Percentiles rank a stretch among this genome's conserved stretches.
Evolutionary conservation across 2,329 filamentous ascomycete genomes (phyloP).

Genomic region (Colletotrichum sp.): DNA sequence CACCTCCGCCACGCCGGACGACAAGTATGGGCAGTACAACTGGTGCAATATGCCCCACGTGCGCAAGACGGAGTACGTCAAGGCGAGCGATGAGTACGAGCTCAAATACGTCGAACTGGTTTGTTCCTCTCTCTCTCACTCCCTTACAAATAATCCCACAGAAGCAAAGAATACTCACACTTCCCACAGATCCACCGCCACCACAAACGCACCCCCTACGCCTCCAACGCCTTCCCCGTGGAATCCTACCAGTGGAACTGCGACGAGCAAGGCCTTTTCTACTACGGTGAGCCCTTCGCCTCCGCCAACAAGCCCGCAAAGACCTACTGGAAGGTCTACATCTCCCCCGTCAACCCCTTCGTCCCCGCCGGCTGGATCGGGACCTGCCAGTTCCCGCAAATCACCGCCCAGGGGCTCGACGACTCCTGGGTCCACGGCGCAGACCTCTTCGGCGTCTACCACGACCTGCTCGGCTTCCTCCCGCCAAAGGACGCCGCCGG

Average conservation of each 20-base stretch:
- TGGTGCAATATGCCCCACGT: conserved; percentile 91
- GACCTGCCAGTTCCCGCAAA: conserved; percentile 82
- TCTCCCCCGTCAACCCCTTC: conserved; percentile 70
- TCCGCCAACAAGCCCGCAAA: conserved; percentile 50
- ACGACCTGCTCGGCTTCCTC: conserved; percentile 70
- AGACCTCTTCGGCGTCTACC: conserved; percentile 81
- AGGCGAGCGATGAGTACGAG: conserved; percentile 58
- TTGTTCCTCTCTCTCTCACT: conserved; percentile 27
- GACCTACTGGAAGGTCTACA: conserved; percentile 71
- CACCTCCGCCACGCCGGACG: conserved; percentile 61
- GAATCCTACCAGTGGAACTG: conserved; percentile 79
- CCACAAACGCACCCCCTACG: conserved; percentile 84
- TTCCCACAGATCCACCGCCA: conserved; percentile 72
- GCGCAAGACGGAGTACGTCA: conserved; percentile 67
- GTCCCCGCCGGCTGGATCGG: conserved; percentile 70
- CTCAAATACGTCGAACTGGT: conserved; percentile 79
- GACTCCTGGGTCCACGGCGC: conserved; percentile 78
- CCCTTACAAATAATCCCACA: neutral
- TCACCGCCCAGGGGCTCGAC: conserved; percentile 72
- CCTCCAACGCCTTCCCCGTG: conserved; percentile 75
- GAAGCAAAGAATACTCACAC: neutral
- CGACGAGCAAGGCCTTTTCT: conserved; percentile 71
- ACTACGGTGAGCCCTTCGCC: conserved; percentile 65
- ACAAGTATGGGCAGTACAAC: conserved; percentile 71
- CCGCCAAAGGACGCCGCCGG: conserved; percentile 47